Percentiles rank a stretch among this genome's conserved stretches.
Conservation (phyloP, 2,329 filamentous ascomycete genomes). For the Phyllosticta citrichinensis region DNA sequence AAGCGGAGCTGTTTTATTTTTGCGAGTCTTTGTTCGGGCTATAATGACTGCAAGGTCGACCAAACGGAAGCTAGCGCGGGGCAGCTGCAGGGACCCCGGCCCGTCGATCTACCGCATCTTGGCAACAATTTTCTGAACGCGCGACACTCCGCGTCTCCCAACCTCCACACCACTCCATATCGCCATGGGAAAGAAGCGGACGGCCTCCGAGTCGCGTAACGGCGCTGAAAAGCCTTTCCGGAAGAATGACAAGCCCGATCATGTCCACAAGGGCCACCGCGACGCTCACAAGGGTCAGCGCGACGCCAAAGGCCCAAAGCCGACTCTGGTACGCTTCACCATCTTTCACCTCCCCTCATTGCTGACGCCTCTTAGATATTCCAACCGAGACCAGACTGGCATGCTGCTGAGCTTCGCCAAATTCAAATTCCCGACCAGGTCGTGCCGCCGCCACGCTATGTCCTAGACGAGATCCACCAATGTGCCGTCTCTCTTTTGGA, state of each 20-base stretch:
- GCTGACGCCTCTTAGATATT: slow-evolving; percentile 37
- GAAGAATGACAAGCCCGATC: slow-evolving; percentile 15
- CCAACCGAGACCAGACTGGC: slow-evolving; percentile 58
- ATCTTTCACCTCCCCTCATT: not conserved
- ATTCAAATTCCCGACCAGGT: slow-evolving; percentile 39
- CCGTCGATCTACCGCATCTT: slow-evolving; percentile 6
- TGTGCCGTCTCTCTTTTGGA: slow-evolving; percentile 69
- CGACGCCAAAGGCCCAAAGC: slow-evolving; percentile 26
- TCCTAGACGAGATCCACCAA: slow-evolving; percentile 51
- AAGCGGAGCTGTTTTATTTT: not conserved
- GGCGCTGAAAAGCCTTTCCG: slow-evolving; percentile 10
- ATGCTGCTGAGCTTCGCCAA: slow-evolving; percentile 46
- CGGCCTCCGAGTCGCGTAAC: slow-evolving; percentile 18
- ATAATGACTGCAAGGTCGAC: not conserved
- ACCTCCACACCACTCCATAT: not conserved
- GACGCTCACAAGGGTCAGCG: not conserved
- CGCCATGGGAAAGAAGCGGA: slow-evolving; percentile 28
- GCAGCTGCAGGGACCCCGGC: not conserved
- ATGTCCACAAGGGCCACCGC: slow-evolving; percentile 1
- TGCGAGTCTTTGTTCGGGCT: not conserved
- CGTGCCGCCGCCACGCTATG: slow-evolving; percentile 38
- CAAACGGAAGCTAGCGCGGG: slow-evolving; percentile 1
- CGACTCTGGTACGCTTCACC: slow-evolving; percentile 21
- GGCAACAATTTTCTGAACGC: slow-evolving; percentile 8
- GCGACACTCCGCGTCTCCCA: not conserved